A percentile compares a stretch with the other conserved stretches of the same genome.
Evolutionary conservation across 441 rosid species (phyloP).

Genomic region (Viola pubescens): DNA sequence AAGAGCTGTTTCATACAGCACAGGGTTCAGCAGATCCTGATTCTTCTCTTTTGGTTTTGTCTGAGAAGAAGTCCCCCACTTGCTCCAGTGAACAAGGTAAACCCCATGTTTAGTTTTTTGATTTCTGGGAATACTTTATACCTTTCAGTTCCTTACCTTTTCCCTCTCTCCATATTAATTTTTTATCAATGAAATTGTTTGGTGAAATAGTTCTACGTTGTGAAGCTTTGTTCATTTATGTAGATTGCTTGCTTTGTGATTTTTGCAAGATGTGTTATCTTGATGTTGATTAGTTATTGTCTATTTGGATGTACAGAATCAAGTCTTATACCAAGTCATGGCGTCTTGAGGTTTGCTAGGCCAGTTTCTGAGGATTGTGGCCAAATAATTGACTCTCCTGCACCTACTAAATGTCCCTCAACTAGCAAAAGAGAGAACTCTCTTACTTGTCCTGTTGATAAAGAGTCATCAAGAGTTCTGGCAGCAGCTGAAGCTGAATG

Average conservation of each 20-base stretch:
- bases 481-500: constrained; percentile 15
- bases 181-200: not conserved
- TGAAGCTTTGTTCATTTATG: not conserved
- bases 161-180: constrained; percentile 4
- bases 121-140: not conserved
- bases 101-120: not conserved
- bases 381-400: constrained; percentile 18
- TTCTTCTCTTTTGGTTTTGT: constrained; percentile 11
- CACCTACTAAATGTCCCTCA: constrained; percentile 16
- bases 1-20: constrained; percentile 17
- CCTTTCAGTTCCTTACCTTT: not conserved
- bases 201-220: not conserved
- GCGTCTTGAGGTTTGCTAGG: constrained; percentile 10
- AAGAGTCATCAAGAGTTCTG: constrained; percentile 9
- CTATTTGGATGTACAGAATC: constrained; percentile 18
- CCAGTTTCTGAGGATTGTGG: constrained; percentile 17
- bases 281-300: constrained; percentile 2
- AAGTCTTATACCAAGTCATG: constrained; percentile 13
- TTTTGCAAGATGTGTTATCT: not conserved
- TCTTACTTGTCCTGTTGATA: constrained; percentile 9
- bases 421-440: constrained; percentile 17
- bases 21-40: constrained; percentile 18
- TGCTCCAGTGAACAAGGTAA: constrained; percentile 31
- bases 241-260: not conserved
- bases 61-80: constrained; percentile 8